Conservation (phyloP, 768 basidiomycete species). For the Candolleomyces eurysporus region DNA sequence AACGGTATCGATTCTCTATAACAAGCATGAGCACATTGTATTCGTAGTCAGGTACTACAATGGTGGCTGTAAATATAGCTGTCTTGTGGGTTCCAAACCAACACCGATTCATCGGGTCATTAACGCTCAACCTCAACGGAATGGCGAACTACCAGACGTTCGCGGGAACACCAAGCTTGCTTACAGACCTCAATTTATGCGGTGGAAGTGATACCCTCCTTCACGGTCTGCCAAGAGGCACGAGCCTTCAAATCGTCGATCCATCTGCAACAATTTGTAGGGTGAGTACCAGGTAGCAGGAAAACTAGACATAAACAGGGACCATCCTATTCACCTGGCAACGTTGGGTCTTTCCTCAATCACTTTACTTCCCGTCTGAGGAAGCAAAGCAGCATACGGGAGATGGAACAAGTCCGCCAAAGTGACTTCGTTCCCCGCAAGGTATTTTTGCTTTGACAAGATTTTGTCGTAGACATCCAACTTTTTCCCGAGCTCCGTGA, state of each 20-base stretch:
- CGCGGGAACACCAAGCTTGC: too few species aligned
- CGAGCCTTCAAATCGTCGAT: conserved; percentile 17
- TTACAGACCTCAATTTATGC: background rate
- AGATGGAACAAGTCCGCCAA: conserved; percentile 51
- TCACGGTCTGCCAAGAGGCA: conserved; percentile 19
- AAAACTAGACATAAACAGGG: background rate
- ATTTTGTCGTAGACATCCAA: conserved; percentile 59
- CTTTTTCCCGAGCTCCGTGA: conserved; percentile 31
- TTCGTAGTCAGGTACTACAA: too few species aligned
- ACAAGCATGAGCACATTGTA: too few species aligned
- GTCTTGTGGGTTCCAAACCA: too few species aligned
- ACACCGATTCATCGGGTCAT: too few species aligned
- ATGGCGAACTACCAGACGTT: too few species aligned
- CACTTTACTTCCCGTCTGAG: conserved; percentile 24
- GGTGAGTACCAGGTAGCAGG: background rate
- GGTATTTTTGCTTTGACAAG: conserved; percentile 52
- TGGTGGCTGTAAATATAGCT: too few species aligned
- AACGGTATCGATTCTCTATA: too few species aligned
- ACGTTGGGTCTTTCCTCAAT: conserved; percentile 46
- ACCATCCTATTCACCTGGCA: conserved; percentile 18
- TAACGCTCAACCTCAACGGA: too few species aligned
- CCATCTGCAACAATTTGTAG: conserved; percentile 9
- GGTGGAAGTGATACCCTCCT: conserved; percentile 12
- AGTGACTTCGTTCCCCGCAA: conserved; percentile 50
- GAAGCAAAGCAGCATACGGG: conserved; percentile 33